Base-by-base conservation (phyloP, 805 yeast species). In the Starmerella floris region DNA sequence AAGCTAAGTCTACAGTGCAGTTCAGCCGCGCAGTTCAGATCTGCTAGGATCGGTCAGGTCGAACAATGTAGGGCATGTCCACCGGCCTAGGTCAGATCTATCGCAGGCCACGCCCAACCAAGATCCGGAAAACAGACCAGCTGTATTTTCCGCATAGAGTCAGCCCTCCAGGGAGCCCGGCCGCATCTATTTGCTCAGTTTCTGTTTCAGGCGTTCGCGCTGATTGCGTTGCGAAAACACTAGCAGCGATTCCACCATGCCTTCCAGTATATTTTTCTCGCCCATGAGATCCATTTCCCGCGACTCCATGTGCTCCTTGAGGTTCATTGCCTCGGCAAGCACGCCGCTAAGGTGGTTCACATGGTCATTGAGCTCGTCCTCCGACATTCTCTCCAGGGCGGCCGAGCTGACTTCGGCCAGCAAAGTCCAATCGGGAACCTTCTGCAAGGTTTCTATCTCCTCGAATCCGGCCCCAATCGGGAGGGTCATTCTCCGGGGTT, bases 241-340 rank as follows among this genome's bases (percentile, higher is more conserved):
- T 15, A 87, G 82, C 52, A 87, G 64, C 53, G 83, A 85, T 56
- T 84, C 94, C 33, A 91, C 85, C 51, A 91, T 94, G 2, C 79
- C 70, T 52, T 88, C 94, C 56, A 79, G 85, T 15, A 87, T 74
- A 27, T 71, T 72, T 53, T 82, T 80, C 58, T 85, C 93, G 34
- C 67, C 70, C 43, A 64, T 64, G 17, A 77, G 61, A 8, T 69
- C 74, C 28, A 59, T 57, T 37, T 70, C 64, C 45, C 70, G 65
- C 46, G 69, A 59, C 38, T 66, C 66, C 80, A 87, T 77, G 10
- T 72, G 63, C 13, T 65, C 57, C 13, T 72, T 55, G 27, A 67
- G 54, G 9, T 47, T 56, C 40, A 67, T 66, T 2, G 74, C 62
- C 3, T 51, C 55, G 21, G 51, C 53, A 23, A 73, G 52, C 19